Percentiles rank a stretch among this genome's conserved stretches.
Evolutionary conservation across 2,329 filamentous ascomycete species (phyloP).

Genomic region (Emmonsiellopsis sp.): DNA sequence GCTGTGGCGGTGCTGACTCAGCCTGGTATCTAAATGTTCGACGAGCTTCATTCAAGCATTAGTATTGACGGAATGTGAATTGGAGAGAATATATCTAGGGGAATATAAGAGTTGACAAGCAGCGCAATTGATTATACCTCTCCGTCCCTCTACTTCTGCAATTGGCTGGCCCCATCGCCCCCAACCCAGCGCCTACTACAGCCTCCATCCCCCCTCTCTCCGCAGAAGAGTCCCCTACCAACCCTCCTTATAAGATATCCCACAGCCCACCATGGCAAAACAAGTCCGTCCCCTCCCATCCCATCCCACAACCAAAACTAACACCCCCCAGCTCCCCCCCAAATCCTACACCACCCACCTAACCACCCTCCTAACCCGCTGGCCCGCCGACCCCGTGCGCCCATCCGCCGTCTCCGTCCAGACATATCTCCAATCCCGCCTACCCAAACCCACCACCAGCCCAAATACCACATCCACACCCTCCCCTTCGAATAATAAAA

Average conservation of each 20-base stretch:
- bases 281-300: not conserved
- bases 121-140: too few species aligned
- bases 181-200: too few species aligned
- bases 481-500: slow-evolving; percentile 5
- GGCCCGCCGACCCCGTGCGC: slow-evolving; percentile 36
- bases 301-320: slow-evolving; percentile 1
- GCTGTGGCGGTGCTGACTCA: too few species aligned
- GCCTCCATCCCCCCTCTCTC: too few species aligned
- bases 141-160: too few species aligned
- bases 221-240: too few species aligned
- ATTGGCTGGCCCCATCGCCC: too few species aligned
- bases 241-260: not conserved
- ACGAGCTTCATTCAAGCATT: too few species aligned
- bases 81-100: too few species aligned
- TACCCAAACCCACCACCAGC: slow-evolving; percentile 12
- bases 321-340: slow-evolving; percentile 15
- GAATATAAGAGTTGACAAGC: too few species aligned
- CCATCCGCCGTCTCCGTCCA: slow-evolving; percentile 37
- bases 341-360: slow-evolving; percentile 27
- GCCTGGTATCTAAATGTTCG: too few species aligned
- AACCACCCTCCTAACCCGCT: slow-evolving; percentile 32
- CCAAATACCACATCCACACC: slow-evolving; percentile 1
- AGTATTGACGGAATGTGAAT: too few species aligned
- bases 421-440: slow-evolving; percentile 27
- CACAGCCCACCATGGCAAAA: not conserved